phyloP scores from a whole-genome alignment of 2,329 filamentous ascomycete genomes.

The Aschersonia sp. region DNA sequence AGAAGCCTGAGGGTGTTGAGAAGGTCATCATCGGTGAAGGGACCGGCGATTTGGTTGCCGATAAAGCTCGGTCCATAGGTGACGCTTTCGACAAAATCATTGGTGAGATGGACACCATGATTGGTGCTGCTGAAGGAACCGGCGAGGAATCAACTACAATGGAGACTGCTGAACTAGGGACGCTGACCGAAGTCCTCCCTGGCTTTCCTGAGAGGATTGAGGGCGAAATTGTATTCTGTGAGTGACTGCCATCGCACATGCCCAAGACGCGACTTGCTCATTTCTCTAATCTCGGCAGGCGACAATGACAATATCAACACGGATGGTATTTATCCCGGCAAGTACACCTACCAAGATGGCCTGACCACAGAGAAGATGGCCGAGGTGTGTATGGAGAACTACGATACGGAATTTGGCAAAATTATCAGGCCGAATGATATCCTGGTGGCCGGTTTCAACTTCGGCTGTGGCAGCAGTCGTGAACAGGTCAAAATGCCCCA shows the following conservation, averaged over 20 bases:
- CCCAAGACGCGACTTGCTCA: too few species aligned
- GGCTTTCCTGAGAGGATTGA: slow-evolving; percentile 74
- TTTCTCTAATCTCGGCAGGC: slow-evolving; percentile 10
- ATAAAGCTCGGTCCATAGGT: too few species aligned
- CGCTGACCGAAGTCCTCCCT: slow-evolving; percentile 46
- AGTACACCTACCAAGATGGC: slow-evolving; percentile 85
- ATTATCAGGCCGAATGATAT: slow-evolving; percentile 60
- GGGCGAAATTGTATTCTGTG: slow-evolving; percentile 73
- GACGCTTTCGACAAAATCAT: slow-evolving; percentile 1
- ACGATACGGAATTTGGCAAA: slow-evolving; percentile 56
- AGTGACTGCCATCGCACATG: neutral
- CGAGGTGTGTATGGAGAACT: slow-evolving; percentile 86
- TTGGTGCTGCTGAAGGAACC: too few species aligned
- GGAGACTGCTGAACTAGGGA: slow-evolving; percentile 4
- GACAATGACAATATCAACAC: slow-evolving; percentile 78
- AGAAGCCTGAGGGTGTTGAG: slow-evolving; percentile 42
- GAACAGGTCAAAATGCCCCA: neutral
- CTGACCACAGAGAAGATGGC: slow-evolving; percentile 70
- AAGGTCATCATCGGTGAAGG: slow-evolving; percentile 6
- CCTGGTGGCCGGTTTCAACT: slow-evolving; percentile 76
- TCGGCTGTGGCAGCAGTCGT: slow-evolving; percentile 63
- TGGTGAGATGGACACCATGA: neutral
- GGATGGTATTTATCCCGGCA: slow-evolving; percentile 82
- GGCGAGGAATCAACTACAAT: too few species aligned
- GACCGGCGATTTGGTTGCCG: neutral